Base-by-base conservation (phyloP, 2,329 filamentous ascomycete genomes). In the Alternaria angustiovoidea region DNA sequence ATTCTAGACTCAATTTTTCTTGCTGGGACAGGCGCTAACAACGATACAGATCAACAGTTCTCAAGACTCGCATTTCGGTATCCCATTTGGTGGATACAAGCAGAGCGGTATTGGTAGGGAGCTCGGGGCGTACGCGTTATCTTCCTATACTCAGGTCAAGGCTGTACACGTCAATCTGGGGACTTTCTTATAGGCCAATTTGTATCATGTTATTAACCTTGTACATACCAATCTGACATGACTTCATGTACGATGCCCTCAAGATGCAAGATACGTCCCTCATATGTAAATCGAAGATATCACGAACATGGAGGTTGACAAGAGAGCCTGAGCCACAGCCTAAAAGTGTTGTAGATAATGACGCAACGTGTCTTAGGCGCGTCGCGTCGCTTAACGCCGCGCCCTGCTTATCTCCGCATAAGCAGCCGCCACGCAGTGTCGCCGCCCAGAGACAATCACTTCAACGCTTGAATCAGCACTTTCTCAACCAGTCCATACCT, bases 1-100 rank as follows among this genome's bases (percentile, higher is more conserved):
- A 26, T 26, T 26, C 24, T 26, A 26, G 24, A 26, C 24, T 26
- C 14, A 38, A 16, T 7, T 16, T 38, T 38, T 9, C 16, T 7
- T 16, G 16, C n/a, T 38, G 7, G 3, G 14, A 18, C 36, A 38
- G n/a, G 36, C n/a, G 14, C 7, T 38, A 38, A n/a, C 36, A n/a
- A 36, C n/a, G 36, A 18, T 38, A 38, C 36, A 38, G 16, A 36
- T 51, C 47, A 51, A 51, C 18, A 32, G 30, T 28, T 32, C 28
- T 16, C 22, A 51, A 7, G 32, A 51, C 30, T 66, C 66, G 11
- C 44, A 59, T 44, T 59, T 59, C 18, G 52, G 57, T 12, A 38
- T 68, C 11, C 72, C 74, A 2, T 77, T 76, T 54, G 74, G 74
- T 30, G 74, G 74, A 3, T 70, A 65, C 39, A 76, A 77, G 66